These are phyloP conservation scores for Phytophthora cajani DNA, from an alignment of 352 stramenopile genomes.

Conservation along the genomic window DNA sequence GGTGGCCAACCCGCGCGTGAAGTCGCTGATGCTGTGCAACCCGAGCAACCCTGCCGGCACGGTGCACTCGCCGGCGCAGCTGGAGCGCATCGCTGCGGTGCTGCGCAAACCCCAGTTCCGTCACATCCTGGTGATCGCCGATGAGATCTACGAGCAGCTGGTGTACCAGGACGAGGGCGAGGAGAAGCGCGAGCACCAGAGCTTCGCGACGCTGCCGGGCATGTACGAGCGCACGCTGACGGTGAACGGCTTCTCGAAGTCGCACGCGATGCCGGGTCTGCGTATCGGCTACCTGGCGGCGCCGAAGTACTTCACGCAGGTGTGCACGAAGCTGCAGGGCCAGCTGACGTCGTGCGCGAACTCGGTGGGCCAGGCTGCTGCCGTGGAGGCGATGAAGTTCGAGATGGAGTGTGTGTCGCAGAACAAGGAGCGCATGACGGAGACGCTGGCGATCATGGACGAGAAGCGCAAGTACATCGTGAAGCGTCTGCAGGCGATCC, in stretches of 20 bases:
- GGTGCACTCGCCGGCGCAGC: slow-evolving; percentile 66
- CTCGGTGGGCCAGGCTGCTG: slow-evolving; percentile 92
- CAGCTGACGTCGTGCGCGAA: slow-evolving; percentile 96
- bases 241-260: slow-evolving; percentile 98
- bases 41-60: slow-evolving; percentile 95
- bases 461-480: slow-evolving; percentile 94
- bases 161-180: slow-evolving; percentile 87
- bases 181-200: slow-evolving; percentile 64
- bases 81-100: slow-evolving; percentile 63
- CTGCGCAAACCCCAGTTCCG: slow-evolving; percentile 67
- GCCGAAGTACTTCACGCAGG: slow-evolving; percentile 82
- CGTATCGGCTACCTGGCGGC: slow-evolving; percentile 93
- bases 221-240: slow-evolving; percentile 94
- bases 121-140: slow-evolving; percentile 89
- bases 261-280: slow-evolving; percentile 96
- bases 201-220: slow-evolving; percentile 70
- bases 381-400: slow-evolving; percentile 89
- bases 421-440: slow-evolving; percentile 60
- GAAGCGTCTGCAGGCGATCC: slow-evolving; percentile 82
- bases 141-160: slow-evolving; percentile 98
- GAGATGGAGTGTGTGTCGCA: slow-evolving; percentile 71
- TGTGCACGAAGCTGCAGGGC: slow-evolving; percentile 93
- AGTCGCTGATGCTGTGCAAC: slow-evolving; percentile 96
- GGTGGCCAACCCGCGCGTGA: slow-evolving; percentile 68
- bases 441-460: slow-evolving; percentile 62